Evolutionary conservation across 345 rosid genomes (phyloP).

Genomic region (Sisymbrium irio): DNA sequence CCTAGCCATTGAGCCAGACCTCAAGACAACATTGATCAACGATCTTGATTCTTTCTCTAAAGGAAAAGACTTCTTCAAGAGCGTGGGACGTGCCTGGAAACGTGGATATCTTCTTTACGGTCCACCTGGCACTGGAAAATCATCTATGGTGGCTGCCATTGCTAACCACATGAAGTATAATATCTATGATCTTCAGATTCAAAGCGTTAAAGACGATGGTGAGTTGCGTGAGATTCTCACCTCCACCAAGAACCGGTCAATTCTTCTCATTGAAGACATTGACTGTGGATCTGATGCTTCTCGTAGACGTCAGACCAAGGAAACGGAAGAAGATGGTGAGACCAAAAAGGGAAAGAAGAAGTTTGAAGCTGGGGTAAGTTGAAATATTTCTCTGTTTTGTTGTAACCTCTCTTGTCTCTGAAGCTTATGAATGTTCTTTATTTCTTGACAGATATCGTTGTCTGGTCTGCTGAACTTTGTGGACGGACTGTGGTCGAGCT

Average conservation of each 20-base stretch:
- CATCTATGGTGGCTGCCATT: conserved; percentile 34
- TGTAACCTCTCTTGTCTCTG: background rate
- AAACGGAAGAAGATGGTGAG: background rate
- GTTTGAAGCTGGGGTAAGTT: conserved; percentile 18
- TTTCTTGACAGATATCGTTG: background rate
- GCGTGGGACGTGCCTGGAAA: conserved; percentile 32
- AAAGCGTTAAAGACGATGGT: conserved; percentile 30
- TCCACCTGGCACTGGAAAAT: conserved; percentile 33
- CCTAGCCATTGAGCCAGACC: conserved; percentile 25
- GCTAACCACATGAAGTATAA: conserved; percentile 35
- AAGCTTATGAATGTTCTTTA: background rate
- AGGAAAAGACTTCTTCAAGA: conserved; percentile 33
- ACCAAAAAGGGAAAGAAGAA: conserved; percentile 18
- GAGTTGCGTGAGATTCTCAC: conserved; percentile 29
- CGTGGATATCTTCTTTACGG: conserved; percentile 36
- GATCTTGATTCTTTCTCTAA: conserved; percentile 32
- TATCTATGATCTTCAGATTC: conserved; percentile 34
- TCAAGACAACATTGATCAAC: conserved; percentile 14
- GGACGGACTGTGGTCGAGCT: conserved; percentile 32
- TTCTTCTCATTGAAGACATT: conserved; percentile 36
- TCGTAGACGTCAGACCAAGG: conserved; percentile 7
- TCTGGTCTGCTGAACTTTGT: conserved; percentile 30
- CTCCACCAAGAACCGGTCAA: conserved; percentile 21
- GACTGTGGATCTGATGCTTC: conserved; percentile 32
- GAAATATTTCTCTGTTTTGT: background rate